These are phyloP conservation scores for Tulasnella sp. DNA, from an alignment of 768 basidiomycete species.

Conservation along the genomic window DNA sequence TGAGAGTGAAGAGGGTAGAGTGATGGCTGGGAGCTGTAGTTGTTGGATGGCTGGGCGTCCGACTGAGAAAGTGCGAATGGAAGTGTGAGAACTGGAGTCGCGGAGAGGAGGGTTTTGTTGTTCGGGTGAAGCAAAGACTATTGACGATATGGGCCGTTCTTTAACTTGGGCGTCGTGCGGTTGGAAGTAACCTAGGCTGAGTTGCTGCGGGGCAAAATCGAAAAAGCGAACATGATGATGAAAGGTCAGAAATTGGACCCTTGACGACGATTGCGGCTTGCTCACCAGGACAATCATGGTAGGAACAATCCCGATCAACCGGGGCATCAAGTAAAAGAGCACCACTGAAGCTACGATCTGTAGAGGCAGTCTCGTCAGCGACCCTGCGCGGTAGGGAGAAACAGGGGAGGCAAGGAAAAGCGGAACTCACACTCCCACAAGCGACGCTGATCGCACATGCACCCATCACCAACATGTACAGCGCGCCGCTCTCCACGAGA, in stretches of 20 bases:
- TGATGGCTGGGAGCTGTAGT: neutral
- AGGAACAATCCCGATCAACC: neutral
- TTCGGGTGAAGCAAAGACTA: neutral
- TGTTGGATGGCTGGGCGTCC: neutral
- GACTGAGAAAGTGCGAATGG: neutral
- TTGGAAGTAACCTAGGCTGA: neutral
- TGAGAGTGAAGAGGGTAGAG: neutral
- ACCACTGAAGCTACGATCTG: neutral
- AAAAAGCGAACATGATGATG: neutral
- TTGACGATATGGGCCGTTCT: neutral
- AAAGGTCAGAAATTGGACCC: neutral
- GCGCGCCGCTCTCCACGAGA: neutral
- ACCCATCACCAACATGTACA: neutral
- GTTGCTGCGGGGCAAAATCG: neutral
- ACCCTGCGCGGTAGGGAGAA: neutral
- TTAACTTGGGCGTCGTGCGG: neutral
- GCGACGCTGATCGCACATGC: neutral
- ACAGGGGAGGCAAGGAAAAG: too few species aligned
- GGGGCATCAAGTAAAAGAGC: neutral
- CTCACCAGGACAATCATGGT: neutral
- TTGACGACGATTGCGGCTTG: neutral
- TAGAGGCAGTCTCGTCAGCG: neutral
- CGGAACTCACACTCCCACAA: neutral
- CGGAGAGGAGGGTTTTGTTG: neutral
- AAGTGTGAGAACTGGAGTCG: neutral